Percentiles rank a stretch among this genome's conserved stretches.
phyloP scores from a whole-genome alignment of 257 asterid species.

The Solanum gracilifrons region DNA sequence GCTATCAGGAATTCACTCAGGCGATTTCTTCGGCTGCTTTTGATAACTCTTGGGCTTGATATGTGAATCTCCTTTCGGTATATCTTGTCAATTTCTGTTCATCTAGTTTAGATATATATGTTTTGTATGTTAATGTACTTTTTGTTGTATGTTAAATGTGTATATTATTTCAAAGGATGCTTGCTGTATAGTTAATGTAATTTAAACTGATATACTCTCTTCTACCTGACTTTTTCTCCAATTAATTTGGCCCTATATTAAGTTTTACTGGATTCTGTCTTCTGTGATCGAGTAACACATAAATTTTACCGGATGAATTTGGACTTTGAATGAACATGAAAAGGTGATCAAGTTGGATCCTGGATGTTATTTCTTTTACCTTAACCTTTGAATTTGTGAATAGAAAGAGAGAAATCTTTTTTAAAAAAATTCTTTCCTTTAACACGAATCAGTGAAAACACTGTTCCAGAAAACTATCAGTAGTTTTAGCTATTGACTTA shows the following conservation, averaged over 20 bases:
- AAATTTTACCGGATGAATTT: background rate
- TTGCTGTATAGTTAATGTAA: background rate
- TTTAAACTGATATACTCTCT: background rate
- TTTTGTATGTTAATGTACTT: background rate
- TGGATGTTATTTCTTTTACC: background rate
- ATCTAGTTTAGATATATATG: background rate
- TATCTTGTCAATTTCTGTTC: background rate
- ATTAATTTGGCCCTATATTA: background rate
- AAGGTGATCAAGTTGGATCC: background rate
- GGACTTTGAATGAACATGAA: background rate
- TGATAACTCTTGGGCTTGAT: conserved; percentile 73
- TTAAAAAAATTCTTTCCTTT: background rate
- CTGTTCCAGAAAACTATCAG: too few species aligned
- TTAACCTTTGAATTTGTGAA: background rate
- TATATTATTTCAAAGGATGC: background rate
- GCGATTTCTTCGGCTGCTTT: conserved; percentile 90
- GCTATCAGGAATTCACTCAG: conserved; percentile 64
- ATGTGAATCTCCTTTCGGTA: background rate
- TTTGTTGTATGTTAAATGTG: background rate
- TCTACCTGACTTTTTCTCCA: background rate
- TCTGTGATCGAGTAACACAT: background rate
- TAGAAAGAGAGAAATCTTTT: background rate
- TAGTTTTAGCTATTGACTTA: background rate
- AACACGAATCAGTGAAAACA: background rate
- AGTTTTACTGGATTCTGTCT: background rate